A percentile compares a stretch with the other conserved stretches of the same genome.
These are phyloP conservation scores for Colletotrichum sp. DNA, from an alignment of 2,329 filamentous ascomycete genomes.

Conservation along the genomic window DNA sequence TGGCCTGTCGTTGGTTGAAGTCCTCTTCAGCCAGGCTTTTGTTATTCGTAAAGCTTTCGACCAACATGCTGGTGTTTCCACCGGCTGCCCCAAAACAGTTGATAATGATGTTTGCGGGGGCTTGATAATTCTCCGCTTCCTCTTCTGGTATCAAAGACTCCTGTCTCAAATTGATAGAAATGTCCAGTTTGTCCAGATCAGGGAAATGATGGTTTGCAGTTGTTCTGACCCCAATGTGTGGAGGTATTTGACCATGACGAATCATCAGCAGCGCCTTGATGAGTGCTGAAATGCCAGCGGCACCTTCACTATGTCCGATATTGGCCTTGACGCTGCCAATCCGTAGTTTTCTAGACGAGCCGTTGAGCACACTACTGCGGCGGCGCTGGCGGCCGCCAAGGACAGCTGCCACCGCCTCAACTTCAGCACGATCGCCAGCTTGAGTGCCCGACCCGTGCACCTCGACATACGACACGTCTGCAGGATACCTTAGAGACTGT, in stretches of 20 bases:
- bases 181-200: not conserved
- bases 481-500: not conserved
- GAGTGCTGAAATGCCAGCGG: not conserved
- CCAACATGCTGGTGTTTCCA: slow-evolving; percentile 58
- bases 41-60: slow-evolving; percentile 48
- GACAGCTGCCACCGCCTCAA: not conserved
- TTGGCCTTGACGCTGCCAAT: not conserved
- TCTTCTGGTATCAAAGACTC: not conserved
- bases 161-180: not conserved
- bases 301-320: not conserved
- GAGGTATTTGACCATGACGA: not conserved
- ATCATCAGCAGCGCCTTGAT: not conserved
- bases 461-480: not conserved
- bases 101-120: slow-evolving; percentile 30
- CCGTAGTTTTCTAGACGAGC: not conserved
- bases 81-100: slow-evolving; percentile 65
- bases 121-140: not conserved
- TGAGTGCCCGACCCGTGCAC: not conserved
- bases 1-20: not conserved
- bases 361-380: not conserved
- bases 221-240: not conserved
- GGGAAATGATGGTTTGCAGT: not conserved
- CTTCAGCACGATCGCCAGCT: not conserved
- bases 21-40: slow-evolving; percentile 18
- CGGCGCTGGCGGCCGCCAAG: not conserved